phyloP scores from a whole-genome alignment of 352 stramenopile species.

The Globisporangium alternatum region DNA sequence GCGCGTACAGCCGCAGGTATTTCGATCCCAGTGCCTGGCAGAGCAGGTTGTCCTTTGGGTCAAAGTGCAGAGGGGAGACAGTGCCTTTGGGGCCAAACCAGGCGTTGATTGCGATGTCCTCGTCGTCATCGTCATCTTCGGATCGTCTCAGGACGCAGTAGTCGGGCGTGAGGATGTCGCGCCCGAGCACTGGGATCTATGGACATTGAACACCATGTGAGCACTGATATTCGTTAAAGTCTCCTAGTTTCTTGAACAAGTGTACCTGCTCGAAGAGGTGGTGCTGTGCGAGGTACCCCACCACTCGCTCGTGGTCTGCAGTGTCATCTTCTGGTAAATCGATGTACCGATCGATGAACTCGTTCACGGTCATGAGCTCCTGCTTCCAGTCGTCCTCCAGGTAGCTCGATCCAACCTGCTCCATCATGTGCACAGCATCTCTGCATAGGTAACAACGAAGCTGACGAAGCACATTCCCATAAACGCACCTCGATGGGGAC shows the following conservation, averaged over 20 bases:
- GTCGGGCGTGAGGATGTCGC: conserved; percentile 85
- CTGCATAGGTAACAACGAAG: no score
- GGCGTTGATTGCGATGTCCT: conserved; percentile 81
- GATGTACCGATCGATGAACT: conserved; percentile 71
- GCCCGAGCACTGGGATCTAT: conserved; percentile 73
- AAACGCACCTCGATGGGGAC: conserved; percentile 76
- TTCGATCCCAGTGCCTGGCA: conserved; percentile 85
- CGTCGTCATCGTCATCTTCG: conserved; percentile 35
- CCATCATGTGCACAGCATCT: not conserved
- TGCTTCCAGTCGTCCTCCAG: conserved; percentile 77
- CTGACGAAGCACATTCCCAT: not conserved
- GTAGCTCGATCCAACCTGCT: conserved; percentile 74
- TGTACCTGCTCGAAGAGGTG: conserved; percentile 88
- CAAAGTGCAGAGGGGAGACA: conserved; percentile 86
- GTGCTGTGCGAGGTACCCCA: conserved; percentile 87
- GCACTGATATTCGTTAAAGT: no score
- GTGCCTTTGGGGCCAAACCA: conserved; percentile 85
- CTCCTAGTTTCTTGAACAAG: no score
- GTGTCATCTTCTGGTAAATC: not conserved
- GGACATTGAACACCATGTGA: conserved; percentile 2
- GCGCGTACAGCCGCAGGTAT: conserved; percentile 80
- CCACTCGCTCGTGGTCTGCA: not conserved
- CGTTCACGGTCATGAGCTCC: conserved; percentile 77
- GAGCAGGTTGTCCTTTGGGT: conserved; percentile 89
- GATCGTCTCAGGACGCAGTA: conserved; percentile 75